A percentile compares a stretch with the other conserved stretches of the same genome.
Evolutionary conservation across 1,284 basidiomycete genomes (phyloP).

Genomic region (Ceratobasidium papillatum): DNA sequence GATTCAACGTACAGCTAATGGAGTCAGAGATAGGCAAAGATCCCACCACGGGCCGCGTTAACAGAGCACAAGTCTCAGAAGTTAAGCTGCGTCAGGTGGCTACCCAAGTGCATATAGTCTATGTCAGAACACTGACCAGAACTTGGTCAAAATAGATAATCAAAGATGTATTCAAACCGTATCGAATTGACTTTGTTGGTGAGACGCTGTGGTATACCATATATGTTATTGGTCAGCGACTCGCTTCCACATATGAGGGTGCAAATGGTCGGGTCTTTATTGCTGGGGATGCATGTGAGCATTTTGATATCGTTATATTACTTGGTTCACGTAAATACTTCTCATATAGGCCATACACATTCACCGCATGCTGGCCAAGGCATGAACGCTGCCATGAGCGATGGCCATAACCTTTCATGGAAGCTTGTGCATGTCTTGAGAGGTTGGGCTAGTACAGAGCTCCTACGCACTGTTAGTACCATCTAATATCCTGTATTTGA

Average conservation of each 20-base stretch:
- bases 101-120: not conserved
- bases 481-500: not conserved
- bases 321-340: not conserved
- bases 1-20: conserved; percentile 12
- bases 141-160: not conserved
- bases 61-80: conserved; percentile 11
- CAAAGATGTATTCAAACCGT: conserved; percentile 62
- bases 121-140: not conserved
- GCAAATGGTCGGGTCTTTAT: conserved; percentile 49
- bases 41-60: conserved; percentile 8
- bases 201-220: conserved; percentile 78
- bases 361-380: conserved; percentile 52
- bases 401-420: conserved; percentile 61
- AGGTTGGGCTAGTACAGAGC: conserved; percentile 69
- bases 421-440: conserved; percentile 79
- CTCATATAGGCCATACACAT: conserved; percentile 49
- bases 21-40: not conserved
- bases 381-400: conserved; percentile 51
- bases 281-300: conserved; percentile 49
- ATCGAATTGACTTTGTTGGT: conserved; percentile 64
- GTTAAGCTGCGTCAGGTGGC: conserved; percentile 9
- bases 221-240: conserved; percentile 48
- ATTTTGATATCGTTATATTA: not conserved
- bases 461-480: conserved; percentile 72
- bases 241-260: conserved; percentile 49